These are phyloP conservation scores for Paralagenidium karlingii DNA, from an alignment of 352 stramenopile species.

Conservation along the genomic window DNA sequence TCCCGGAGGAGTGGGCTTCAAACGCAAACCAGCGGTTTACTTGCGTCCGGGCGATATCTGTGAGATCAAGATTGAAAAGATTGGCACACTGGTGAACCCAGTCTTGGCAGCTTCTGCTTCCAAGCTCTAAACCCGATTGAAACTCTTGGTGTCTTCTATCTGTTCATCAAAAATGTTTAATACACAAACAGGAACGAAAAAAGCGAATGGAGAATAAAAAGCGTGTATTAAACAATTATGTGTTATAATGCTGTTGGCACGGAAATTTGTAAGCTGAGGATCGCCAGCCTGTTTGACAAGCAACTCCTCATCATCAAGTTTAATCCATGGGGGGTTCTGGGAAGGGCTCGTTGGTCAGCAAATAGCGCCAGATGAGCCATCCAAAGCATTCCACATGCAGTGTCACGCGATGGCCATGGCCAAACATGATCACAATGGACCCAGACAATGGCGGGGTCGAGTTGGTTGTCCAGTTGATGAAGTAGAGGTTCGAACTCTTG, in stretches of 20 bases:
- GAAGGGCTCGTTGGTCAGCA: conserved; percentile 75
- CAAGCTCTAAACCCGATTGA: too few relatives aligned
- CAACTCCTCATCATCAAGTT: too few relatives aligned
- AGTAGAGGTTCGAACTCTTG: conserved; percentile 57
- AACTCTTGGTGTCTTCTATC: too few relatives aligned
- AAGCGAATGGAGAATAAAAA: too few relatives aligned
- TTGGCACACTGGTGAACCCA: conserved; percentile 81
- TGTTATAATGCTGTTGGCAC: too few relatives aligned
- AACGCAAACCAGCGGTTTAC: conserved; percentile 75
- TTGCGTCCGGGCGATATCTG: conserved; percentile 81
- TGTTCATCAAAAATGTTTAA: too few relatives aligned
- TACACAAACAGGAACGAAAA: too few relatives aligned
- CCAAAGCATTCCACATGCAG: conserved; percentile 78
- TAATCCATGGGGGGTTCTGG: conserved; percentile 42
- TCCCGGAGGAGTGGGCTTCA: conserved; percentile 82
- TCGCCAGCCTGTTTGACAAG: too few relatives aligned
- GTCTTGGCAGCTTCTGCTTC: conserved; percentile 59
- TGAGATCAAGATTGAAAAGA: conserved; percentile 84
- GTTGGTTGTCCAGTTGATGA: conserved; percentile 78
- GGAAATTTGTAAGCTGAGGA: too few relatives aligned
- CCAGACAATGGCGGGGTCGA: conserved; percentile 51
- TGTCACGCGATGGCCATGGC: conserved; percentile 65
- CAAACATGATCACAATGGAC: conserved; percentile 80
- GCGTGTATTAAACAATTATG: too few relatives aligned
- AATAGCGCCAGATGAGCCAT: conserved; percentile 77